Evolutionary conservation across 225 moss, liverwort and hornwort genomes (phyloP), one percentile per base, ranked within the genome.

Genomic region (Rhytidiadelphus loreus): DNA sequence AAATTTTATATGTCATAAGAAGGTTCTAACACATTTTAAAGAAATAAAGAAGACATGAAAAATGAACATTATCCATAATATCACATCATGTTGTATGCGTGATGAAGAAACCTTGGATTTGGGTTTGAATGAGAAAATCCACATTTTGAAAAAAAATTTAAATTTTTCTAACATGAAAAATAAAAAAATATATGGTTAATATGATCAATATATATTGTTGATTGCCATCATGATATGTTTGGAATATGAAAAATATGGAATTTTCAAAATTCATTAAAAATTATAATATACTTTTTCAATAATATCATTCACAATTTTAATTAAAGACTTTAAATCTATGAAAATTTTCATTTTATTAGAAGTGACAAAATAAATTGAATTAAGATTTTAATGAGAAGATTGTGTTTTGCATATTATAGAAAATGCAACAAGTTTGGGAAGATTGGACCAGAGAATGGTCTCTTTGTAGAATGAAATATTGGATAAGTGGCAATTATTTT

Each of bases 121-220:
- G 11, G 16, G 0, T 75, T 48, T 46, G 4, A 30, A 33, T 32
- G 7, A 16, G 2, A 16, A 33, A 35, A 0, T 46, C 24, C 22
- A 62, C 7, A 63, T 24, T 61, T 35, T 82, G 15, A 35, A 23
- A 23, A 63, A 82, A 35, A 24, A 9, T 33, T 8, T 5, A 2
- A 23, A 23, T 62, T 28, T 62, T 28, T 12, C 0, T 58, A 29
- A 12, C 28, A 18, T 16, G 4, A 46, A 81, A 43, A 60, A 22
- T 10, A 7, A 9, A 14, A 17, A 50, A 46, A 9, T 1, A 13
- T 3, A 53, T 64, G 6, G 4, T 12, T n/a, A 0, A 0, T 28
- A 9, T 12, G 1, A 18, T 29, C n/a, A n/a, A n/a, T 39, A 28
- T 2, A 35, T 57, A 43, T 33, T 39, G 3, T 57, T 84, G 33